A percentile compares a stretch with the other conserved stretches of the same genome.
phyloP scores from a whole-genome alignment of 208 protist species.

The Entamoeba dispar region DNA sequence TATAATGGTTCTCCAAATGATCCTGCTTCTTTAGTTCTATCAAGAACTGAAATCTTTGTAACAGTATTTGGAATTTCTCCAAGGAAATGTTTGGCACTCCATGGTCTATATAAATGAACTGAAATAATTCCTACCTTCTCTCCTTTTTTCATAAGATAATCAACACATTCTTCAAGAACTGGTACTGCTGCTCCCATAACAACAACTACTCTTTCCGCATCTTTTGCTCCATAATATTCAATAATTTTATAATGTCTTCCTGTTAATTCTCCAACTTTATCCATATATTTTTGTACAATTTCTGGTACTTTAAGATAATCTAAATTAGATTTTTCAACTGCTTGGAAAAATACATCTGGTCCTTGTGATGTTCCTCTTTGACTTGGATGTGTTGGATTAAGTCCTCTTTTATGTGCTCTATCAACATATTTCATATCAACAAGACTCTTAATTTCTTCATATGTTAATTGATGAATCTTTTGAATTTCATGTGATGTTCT shows the following conservation, averaged over 20 bases:
- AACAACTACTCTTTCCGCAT: slow-evolving; percentile 40
- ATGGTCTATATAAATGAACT: slow-evolving; percentile 45
- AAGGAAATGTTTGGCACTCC: slow-evolving; percentile 28
- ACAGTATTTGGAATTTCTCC: slow-evolving; percentile 29
- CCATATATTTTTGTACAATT: slow-evolving; percentile 32
- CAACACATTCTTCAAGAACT: slow-evolving; percentile 29
- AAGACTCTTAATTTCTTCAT: slow-evolving; percentile 15
- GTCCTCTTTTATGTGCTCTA: slow-evolving; percentile 13
- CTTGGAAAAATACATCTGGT: slow-evolving; percentile 44
- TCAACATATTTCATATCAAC: slow-evolving; percentile 15
- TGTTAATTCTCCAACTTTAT: slow-evolving; percentile 29
- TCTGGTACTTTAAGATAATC: slow-evolving; percentile 30
- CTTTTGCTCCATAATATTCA: slow-evolving; percentile 38
- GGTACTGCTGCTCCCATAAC: slow-evolving; percentile 34
- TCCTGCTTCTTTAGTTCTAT: slow-evolving; percentile 39
- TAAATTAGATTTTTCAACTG: slow-evolving; percentile 33
- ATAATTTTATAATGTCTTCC: slow-evolving; percentile 40
- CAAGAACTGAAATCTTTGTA: slow-evolving; percentile 40
- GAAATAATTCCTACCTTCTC: slow-evolving; percentile 46
- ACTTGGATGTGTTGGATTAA: slow-evolving; percentile 38
- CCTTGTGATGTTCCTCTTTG: slow-evolving; percentile 32
- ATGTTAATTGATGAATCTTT: slow-evolving; percentile 17
- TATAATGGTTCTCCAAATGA: slow-evolving; percentile 44
- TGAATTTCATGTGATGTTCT: slow-evolving; percentile 37
- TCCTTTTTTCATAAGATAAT: slow-evolving; percentile 31